These are phyloP conservation scores for Leccinum huronense DNA, from an alignment of 1,284 basidiomycete genomes.

Conservation along the genomic window DNA sequence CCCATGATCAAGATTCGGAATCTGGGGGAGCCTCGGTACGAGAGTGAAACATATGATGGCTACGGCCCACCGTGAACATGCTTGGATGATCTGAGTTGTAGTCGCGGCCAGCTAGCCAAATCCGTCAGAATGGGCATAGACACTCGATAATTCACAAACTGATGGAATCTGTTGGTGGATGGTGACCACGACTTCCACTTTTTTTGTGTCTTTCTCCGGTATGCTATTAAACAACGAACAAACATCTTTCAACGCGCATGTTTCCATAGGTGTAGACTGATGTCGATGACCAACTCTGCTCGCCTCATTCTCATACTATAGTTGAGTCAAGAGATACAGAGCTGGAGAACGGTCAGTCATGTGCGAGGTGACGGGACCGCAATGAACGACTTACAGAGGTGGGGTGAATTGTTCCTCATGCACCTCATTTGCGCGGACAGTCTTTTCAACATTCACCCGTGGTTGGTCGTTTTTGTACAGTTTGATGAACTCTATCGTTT, in stretches of 20 bases:
- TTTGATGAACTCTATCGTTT: constrained; percentile 10
- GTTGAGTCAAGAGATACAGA: neutral
- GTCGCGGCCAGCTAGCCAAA: constrained; percentile 6
- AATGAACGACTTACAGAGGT: constrained; percentile 7
- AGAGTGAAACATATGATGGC: neutral
- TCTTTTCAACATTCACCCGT: neutral
- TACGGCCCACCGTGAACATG: constrained; percentile 13
- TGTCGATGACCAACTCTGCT: constrained; percentile 1
- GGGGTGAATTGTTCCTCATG: constrained; percentile 9
- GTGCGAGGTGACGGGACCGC: neutral
- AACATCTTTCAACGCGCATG: constrained; percentile 12
- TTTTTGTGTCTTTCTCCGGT: constrained; percentile 12
- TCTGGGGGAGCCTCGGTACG: constrained; percentile 2
- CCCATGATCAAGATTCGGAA: constrained; percentile 23
- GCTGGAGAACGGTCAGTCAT: constrained; percentile 4
- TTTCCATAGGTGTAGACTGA: neutral
- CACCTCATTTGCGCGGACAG: neutral
- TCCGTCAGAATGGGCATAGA: neutral
- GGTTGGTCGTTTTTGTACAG: constrained; percentile 9
- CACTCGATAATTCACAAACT: constrained; percentile 6
- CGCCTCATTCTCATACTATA: constrained; percentile 1
- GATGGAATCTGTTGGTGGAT: neutral
- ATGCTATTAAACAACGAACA: constrained; percentile 14
- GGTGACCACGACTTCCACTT: constrained; percentile 17
- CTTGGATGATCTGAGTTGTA: constrained; percentile 5